phyloP scores from a whole-genome alignment of 2,329 filamentous ascomycete species.

The Monosporascus cannonballus region DNA sequence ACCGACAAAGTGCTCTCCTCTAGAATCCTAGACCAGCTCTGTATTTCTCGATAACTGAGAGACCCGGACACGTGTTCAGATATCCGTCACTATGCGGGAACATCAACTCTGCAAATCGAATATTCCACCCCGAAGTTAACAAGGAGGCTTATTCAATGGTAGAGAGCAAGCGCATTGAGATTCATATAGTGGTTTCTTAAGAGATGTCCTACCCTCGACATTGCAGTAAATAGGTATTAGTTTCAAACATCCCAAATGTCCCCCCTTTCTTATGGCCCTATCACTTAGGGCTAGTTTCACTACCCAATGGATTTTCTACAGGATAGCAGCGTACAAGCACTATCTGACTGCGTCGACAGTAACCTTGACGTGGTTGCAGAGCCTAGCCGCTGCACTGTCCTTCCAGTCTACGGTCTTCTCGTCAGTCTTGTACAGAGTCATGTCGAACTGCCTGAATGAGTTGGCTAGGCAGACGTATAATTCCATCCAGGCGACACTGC shows the following conservation, averaged over 20 bases:
- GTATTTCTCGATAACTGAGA: background rate
- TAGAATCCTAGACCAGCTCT: background rate
- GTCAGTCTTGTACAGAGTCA: slow-evolving; percentile 5
- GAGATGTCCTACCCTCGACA: too few species aligned
- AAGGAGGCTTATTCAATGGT: too few species aligned
- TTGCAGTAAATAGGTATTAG: too few species aligned
- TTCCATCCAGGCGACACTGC: slow-evolving; percentile 7
- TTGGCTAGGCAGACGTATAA: slow-evolving; percentile 9
- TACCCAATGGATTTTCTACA: background rate
- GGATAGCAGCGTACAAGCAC: background rate
- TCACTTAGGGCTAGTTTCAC: too few species aligned
- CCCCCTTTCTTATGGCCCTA: too few species aligned
- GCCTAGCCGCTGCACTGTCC: background rate
- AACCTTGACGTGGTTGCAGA: background rate
- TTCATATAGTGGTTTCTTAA: too few species aligned
- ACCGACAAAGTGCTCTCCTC: too few species aligned
- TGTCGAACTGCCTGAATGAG: slow-evolving; percentile 7
- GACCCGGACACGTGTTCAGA: background rate
- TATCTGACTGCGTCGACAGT: background rate
- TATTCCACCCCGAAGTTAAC: too few species aligned
- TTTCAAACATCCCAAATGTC: too few species aligned
- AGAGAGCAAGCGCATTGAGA: too few species aligned
- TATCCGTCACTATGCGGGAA: too few species aligned
- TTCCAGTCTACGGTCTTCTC: background rate
- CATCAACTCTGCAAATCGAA: too few species aligned